Evolutionary conservation across 2,329 filamentous ascomycete genomes (phyloP), one percentile per base, ranked within the genome.

Genomic region (Grosmannia huntii): DNA sequence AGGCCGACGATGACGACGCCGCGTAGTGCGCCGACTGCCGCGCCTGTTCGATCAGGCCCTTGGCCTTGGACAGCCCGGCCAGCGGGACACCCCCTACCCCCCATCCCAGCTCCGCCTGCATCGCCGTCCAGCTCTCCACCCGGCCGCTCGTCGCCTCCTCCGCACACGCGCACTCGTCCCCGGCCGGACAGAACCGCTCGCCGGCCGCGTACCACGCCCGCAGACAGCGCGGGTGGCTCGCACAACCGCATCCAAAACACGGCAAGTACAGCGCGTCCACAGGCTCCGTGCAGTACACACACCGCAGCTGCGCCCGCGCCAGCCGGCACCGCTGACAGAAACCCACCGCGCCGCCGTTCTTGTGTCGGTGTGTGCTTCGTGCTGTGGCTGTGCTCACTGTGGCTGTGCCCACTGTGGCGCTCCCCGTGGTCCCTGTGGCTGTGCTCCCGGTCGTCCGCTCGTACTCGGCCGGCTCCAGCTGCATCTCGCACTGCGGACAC

Each of bases 101-200:
- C 36, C 12, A 38, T 14, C 12, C 51, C 33, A 73, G 62, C 19
- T 74, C 72, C 0, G 73, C 75, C 66, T 76, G 74, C 68, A 81
- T 73, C 3, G 80, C 81, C 0, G 77, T 76, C 79, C 82, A 84
- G 23, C 79, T 81, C 67, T 85, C 83, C 10, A 85, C 76, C 48
- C 81, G 73, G 1, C 80, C 82, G 53, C 72, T 75, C 59, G 72
- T 73, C 1, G 82, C 81, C 61, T 84, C 78, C 16, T 78, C 73
- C 0, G 78, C 73, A 63, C 83, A 86, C 60, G 80, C 73, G 65
- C 83, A 86, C 65, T 85, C 83, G 64, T 85, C 83, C 1, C 82
- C 83, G 0, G 81, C 82, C 0, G 83, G 81, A 58, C 83, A 86
- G 53, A 76, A 69, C 1, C 70, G 76, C 67, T 83, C 80, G 25